phyloP scores from a whole-genome alignment of 768 basidiomycete species.

The Mycena haematopus region DNA sequence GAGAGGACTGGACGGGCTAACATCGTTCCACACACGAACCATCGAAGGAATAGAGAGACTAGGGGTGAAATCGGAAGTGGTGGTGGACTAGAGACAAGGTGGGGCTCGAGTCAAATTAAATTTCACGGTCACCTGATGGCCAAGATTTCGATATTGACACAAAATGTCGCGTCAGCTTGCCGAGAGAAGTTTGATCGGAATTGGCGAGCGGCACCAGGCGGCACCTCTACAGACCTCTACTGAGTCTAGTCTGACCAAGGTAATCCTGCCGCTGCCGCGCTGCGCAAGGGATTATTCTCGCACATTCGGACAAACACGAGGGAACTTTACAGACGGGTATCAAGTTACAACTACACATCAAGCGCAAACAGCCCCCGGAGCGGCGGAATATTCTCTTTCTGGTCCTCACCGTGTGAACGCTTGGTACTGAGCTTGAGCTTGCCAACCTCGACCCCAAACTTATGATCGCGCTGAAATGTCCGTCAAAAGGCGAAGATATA shows the following conservation, averaged over 20 bases:
- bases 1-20: slow-evolving; percentile 3
- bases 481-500: neutral
- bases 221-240: too few species aligned
- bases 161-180: neutral
- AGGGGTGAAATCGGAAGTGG: neutral
- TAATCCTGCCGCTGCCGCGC: too few species aligned
- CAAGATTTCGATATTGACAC: neutral
- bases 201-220: too few species aligned
- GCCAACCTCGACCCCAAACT: neutral
- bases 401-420: neutral
- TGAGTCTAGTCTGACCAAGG: too few species aligned
- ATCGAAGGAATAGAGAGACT: neutral
- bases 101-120: neutral
- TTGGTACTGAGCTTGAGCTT: neutral
- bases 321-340: too few species aligned
- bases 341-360: neutral
- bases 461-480: neutral
- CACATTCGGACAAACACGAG: too few species aligned
- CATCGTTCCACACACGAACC: slow-evolving; percentile 1
- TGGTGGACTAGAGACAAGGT: neutral
- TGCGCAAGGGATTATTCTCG: too few species aligned
- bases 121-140: neutral
- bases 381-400: slow-evolving; percentile 25
- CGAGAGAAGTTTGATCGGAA: too few species aligned
- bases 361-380: neutral